phyloP scores from a whole-genome alignment of 2,329 filamentous ascomycete species.

The Cercospora citrullina region DNA sequence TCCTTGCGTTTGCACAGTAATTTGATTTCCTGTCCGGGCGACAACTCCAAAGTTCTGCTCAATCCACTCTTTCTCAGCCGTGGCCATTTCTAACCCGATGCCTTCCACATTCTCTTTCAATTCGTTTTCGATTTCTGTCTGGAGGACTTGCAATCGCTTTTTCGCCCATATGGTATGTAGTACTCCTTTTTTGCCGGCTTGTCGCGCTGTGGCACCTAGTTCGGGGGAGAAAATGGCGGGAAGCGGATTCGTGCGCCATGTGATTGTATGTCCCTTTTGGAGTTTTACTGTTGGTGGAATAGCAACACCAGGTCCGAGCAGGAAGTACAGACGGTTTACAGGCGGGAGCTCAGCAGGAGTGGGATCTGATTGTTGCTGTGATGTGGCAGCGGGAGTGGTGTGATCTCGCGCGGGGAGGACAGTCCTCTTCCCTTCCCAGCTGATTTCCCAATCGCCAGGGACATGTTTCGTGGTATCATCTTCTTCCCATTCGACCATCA shows the following conservation, averaged over 20 bases:
- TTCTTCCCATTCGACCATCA: constrained; percentile 91
- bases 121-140: constrained; percentile 74
- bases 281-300: constrained; percentile 74
- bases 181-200: constrained; percentile 74
- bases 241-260: constrained; percentile 71
- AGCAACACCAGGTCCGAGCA: constrained; percentile 69
- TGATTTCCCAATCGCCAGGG: constrained; percentile 69
- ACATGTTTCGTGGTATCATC: constrained; percentile 52
- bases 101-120: constrained; percentile 74
- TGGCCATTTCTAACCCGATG: constrained; percentile 78
- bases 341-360: constrained; percentile 30
- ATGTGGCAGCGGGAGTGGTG: neutral
- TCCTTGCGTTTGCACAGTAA: constrained; percentile 38
- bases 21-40: constrained; percentile 42
- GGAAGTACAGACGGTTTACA: constrained; percentile 71
- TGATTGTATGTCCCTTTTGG: constrained; percentile 42
- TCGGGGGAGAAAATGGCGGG: constrained; percentile 83
- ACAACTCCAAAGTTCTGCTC: constrained; percentile 72
- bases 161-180: constrained; percentile 90
- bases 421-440: constrained; percentile 76
- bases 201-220: constrained; percentile 64
- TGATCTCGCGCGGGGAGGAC: constrained; percentile 66
- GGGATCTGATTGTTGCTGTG: constrained; percentile 21
- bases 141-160: constrained; percentile 71
- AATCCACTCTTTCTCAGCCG: constrained; percentile 84